phyloP scores from a whole-genome alignment of 371 early-diverging fungal species.

The Mucor ambiguus region DNA sequence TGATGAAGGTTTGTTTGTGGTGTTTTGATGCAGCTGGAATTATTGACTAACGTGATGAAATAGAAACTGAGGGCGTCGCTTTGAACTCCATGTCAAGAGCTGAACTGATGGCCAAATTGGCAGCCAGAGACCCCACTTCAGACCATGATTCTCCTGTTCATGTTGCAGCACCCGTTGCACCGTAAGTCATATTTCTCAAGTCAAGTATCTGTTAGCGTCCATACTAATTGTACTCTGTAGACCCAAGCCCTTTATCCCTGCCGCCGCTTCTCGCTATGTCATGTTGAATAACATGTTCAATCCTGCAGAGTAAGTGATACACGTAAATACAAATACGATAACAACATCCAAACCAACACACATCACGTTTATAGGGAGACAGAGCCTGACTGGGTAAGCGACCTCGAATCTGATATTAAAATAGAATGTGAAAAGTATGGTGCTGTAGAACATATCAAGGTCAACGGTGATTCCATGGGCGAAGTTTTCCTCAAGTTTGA shows the following conservation, averaged over 20 bases:
- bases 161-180: slow-evolving; percentile 12
- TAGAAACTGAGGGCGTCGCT: slow-evolving; percentile 70
- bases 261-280: slow-evolving; percentile 59
- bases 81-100: slow-evolving; percentile 76
- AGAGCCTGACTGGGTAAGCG: slow-evolving; percentile 86
- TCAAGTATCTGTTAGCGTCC: background rate
- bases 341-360: background rate
- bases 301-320: slow-evolving; percentile 75
- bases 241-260: slow-evolving; percentile 48
- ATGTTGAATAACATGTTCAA: slow-evolving; percentile 93
- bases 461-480: slow-evolving; percentile 73
- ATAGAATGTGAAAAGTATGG: slow-evolving; percentile 87
- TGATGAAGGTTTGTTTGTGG: slow-evolving; percentile 51
- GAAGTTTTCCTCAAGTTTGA: slow-evolving; percentile 87
- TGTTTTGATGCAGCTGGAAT: background rate
- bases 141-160: slow-evolving; percentile 2
- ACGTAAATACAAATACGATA: background rate
- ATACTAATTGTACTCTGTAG: slow-evolving; percentile 17
- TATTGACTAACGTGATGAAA: background rate
- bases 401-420: slow-evolving; percentile 85
- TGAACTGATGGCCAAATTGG: slow-evolving; percentile 88
- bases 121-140: slow-evolving; percentile 45
- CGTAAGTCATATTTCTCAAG: slow-evolving; percentile 22
- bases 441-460: slow-evolving; percentile 71
- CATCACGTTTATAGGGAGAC: slow-evolving; percentile 65